Evolutionary conservation across 2,329 filamentous ascomycete species (phyloP).

Genomic region (Penicillium expansum): DNA sequence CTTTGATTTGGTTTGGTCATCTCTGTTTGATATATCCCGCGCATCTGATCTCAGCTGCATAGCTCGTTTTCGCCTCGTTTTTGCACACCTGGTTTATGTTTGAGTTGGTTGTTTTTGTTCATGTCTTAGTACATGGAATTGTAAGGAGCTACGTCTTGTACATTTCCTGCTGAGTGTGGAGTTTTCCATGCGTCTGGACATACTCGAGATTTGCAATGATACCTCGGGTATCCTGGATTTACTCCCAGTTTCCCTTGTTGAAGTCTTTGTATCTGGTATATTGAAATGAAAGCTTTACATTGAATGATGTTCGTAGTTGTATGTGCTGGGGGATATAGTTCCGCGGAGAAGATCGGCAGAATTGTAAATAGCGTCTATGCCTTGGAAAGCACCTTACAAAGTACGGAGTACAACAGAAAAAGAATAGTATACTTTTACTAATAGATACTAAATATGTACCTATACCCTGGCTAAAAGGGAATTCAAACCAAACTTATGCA

Average conservation of each 20-base stretch:
- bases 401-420: too few relatives aligned
- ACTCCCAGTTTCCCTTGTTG: not conserved
- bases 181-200: conserved; percentile 7
- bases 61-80: conserved; percentile 10
- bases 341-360: not conserved
- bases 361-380: not conserved
- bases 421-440: not conserved
- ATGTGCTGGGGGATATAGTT: not conserved
- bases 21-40: conserved; percentile 24
- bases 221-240: conserved; percentile 8
- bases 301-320: too few relatives aligned
- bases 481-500: not conserved
- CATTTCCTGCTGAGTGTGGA: conserved; percentile 16
- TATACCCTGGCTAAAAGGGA: not conserved
- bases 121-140: not conserved
- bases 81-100: not conserved
- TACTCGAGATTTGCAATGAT: conserved; percentile 11
- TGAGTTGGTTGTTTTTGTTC: not conserved
- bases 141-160: conserved; percentile 16
- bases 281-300: not conserved
- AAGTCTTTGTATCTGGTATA: conserved; percentile 2
- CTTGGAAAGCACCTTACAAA: not conserved
- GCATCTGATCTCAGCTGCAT: conserved; percentile 20
- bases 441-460: not conserved
- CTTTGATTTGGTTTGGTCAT: conserved; percentile 11